Evolutionary conservation across 139 green algal genomes (phyloP), one percentile per base, ranked within the genome.

Genomic region (Penium margaritaceum): DNA sequence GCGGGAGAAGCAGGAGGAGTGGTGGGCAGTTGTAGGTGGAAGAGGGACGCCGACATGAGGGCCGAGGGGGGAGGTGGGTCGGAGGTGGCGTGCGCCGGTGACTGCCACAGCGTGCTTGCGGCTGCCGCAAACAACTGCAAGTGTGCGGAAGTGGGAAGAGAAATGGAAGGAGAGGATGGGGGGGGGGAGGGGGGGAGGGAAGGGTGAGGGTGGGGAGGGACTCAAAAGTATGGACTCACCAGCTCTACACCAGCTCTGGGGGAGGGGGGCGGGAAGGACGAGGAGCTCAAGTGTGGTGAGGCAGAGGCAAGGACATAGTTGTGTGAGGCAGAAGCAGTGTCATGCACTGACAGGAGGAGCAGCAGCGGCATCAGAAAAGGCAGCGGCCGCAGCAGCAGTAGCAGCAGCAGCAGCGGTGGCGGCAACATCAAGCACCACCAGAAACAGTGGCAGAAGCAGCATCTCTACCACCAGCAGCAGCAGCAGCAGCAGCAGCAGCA

Each of bases 1-100:
- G n/a, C n/a, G n/a, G n/a, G n/a, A n/a, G n/a, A n/a, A n/a, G n/a
- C n/a, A n/a, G n/a, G n/a, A n/a, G n/a, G n/a, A n/a, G n/a, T n/a
- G n/a, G n/a, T n/a, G n/a, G n/a, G n/a, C n/a, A n/a, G n/a, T n/a
- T n/a, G n/a, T n/a, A n/a, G n/a, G n/a, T n/a, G n/a, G n/a, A n/a
- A n/a, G n/a, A n/a, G n/a, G n/a, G n/a, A n/a, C n/a, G n/a, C n/a
- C n/a, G n/a, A n/a, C n/a, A n/a, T n/a, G n/a, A n/a, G n/a, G n/a
- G n/a, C n/a, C n/a, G 38, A 89, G 84, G 47, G 94, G 81, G 83
- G 95, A 90, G 61, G 87, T 58, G 0, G 81, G 86, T 43, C 88
- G n/a, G 67, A 81, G 70, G 67, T 62, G 41, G 1, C 27, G 32
- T 21, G 32, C 29, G 57, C 27, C 17, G 24, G 51, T n/a, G 9